phyloP scores from a whole-genome alignment of 1,139 yeast species.

The Entelexis paramagnoliae region DNA sequence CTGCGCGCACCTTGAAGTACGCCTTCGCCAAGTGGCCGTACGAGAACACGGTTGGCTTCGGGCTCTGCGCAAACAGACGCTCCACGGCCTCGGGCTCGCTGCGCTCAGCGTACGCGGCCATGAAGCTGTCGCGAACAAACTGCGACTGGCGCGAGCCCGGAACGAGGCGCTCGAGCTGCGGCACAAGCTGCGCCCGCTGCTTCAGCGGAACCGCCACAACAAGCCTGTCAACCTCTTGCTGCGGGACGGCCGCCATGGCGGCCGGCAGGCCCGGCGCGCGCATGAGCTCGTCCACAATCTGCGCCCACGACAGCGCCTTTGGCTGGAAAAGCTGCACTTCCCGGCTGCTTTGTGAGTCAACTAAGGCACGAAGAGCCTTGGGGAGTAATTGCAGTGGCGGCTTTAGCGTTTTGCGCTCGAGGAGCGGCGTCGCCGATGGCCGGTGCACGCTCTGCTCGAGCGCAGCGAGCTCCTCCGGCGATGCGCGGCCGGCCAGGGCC shows the following conservation, averaged over 20 bases:
- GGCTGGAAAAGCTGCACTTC: not conserved
- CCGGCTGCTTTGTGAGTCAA: not conserved
- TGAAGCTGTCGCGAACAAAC: conserved; percentile 27
- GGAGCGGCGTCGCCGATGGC: not conserved
- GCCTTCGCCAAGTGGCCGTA: conserved; percentile 41
- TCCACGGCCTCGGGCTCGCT: conserved; percentile 30
- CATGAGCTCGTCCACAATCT: conserved; percentile 5
- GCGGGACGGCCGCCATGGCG: conserved; percentile 18
- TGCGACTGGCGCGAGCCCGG: conserved; percentile 22
- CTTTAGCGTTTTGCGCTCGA: not conserved
- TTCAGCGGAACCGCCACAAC: conserved; percentile 27
- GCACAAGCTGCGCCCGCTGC: conserved; percentile 23
- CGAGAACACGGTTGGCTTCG: conserved; percentile 35
- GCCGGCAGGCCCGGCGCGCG: not conserved
- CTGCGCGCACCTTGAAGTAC: conserved; percentile 31
- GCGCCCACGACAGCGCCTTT: conserved; percentile 3
- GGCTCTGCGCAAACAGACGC: conserved; percentile 30
- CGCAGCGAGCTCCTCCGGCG: conserved; percentile 9
- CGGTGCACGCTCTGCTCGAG: conserved; percentile 9
- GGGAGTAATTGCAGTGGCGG: conserved; percentile 2
- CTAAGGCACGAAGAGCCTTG: not conserved
- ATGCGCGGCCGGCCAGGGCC: conserved; percentile 5
- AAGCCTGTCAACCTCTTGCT: conserved; percentile 26
- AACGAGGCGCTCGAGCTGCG: conserved; percentile 28
- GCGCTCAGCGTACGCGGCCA: conserved; percentile 32